Percentiles rank a stretch among this genome's conserved stretches.
These are phyloP conservation scores for Phytophthora brassicae DNA, from an alignment of 352 stramenopile genomes.

Conservation along the genomic window DNA sequence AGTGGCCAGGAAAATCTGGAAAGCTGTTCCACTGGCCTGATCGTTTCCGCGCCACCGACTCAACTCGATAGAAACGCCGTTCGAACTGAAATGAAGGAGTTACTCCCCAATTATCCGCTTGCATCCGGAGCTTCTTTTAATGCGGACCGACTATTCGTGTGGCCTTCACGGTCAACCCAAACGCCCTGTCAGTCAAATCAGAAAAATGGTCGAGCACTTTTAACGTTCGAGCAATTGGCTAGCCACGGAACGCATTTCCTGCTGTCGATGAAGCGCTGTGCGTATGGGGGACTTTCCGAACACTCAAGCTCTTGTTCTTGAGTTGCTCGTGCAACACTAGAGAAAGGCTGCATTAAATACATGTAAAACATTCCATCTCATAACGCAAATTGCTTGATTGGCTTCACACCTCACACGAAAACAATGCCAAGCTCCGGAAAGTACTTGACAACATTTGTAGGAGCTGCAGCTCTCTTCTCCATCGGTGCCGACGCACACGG, in stretches of 20 bases:
- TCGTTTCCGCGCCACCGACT: slow-evolving; percentile 13
- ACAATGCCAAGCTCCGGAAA: slow-evolving; percentile 20
- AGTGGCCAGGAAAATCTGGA: slow-evolving; percentile 15
- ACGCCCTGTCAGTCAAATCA: slow-evolving; percentile 29
- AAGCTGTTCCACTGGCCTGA: slow-evolving; percentile 1
- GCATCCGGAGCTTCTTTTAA: slow-evolving; percentile 6
- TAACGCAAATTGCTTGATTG: slow-evolving; percentile 23
- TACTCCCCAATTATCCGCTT: slow-evolving; percentile 7
- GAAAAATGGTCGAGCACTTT: slow-evolving; percentile 20
- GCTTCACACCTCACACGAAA: slow-evolving; percentile 12
- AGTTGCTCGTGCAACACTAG: background rate
- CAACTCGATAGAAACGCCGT: background rate
- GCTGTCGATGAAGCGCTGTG: slow-evolving; percentile 24
- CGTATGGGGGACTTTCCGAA: slow-evolving; percentile 12
- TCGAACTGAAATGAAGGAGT: slow-evolving; percentile 1
- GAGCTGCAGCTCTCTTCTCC: slow-evolving; percentile 13
- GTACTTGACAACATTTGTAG: slow-evolving; percentile 4
- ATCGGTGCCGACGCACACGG: slow-evolving; percentile 34
- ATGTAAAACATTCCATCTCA: too few species aligned
- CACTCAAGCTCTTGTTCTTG: slow-evolving; percentile 13
- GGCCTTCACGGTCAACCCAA: too few species aligned
- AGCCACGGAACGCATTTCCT: slow-evolving; percentile 15
- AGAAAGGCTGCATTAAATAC: slow-evolving; percentile 1
- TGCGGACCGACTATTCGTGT: too few species aligned
- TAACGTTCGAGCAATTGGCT: slow-evolving; percentile 6